These are phyloP conservation scores for Zygosaccharomyces gambellarensis DNA, from an alignment of 805 yeast genomes.

Conservation along the genomic window DNA sequence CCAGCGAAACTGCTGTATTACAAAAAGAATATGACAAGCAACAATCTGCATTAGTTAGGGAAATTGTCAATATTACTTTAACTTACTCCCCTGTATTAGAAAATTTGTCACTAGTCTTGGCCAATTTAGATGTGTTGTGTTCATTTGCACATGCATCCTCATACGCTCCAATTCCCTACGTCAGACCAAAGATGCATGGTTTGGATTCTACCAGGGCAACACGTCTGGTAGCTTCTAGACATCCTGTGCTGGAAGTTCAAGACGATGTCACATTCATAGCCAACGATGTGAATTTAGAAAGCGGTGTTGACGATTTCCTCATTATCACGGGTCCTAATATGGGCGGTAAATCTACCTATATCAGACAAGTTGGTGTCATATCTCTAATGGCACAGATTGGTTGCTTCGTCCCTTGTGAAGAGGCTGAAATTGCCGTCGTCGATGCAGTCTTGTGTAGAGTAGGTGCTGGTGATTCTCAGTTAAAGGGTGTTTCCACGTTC, in stretches of 20 bases:
- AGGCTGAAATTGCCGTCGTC: conserved; percentile 75
- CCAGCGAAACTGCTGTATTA: conserved; percentile 53
- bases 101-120: conserved; percentile 56
- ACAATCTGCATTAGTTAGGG: conserved; percentile 74
- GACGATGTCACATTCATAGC: conserved; percentile 88
- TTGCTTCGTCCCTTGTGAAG: conserved; percentile 75
- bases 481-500: conserved; percentile 94
- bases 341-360: conserved; percentile 96
- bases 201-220: conserved; percentile 46
- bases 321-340: conserved; percentile 95
- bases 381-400: conserved; percentile 87
- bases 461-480: conserved; percentile 98
- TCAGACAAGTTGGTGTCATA: conserved; percentile 83
- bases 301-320: conserved; percentile 58
- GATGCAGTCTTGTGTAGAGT: conserved; percentile 93
- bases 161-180: conserved; percentile 77
- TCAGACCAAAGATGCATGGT: conserved; percentile 64
- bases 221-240: conserved; percentile 71
- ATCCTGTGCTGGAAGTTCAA: conserved; percentile 90
- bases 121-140: conserved; percentile 76
- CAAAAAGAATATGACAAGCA: conserved; percentile 65
- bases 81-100: conserved; percentile 79
- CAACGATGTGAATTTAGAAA: conserved; percentile 71
- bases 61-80: conserved; percentile 72
- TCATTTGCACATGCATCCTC: conserved; percentile 82